Evolutionary conservation across 805 yeast species (phyloP).

Genomic region (Hagleromyces aurorensis): DNA sequence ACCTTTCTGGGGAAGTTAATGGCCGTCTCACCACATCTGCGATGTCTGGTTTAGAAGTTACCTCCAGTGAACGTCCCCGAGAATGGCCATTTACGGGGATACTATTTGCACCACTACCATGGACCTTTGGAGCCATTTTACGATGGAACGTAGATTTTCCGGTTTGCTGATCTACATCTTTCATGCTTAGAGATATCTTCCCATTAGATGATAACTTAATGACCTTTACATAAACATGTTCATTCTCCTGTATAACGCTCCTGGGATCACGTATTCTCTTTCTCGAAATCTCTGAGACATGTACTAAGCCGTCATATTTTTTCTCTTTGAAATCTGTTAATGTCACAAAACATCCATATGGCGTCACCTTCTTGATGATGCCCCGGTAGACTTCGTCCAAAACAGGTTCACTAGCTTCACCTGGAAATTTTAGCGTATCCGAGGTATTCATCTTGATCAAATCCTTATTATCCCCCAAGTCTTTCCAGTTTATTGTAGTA

Average conservation of each 20-base stretch:
- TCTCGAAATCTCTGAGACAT: conserved; percentile 56
- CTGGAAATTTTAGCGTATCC: conserved; percentile 14
- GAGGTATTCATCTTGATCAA: conserved; percentile 6
- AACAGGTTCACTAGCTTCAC: conserved; percentile 30
- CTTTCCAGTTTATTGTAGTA: conserved; percentile 15
- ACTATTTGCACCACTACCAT: conserved; percentile 3
- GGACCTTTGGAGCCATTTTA: conserved; percentile 3
- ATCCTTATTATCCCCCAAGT: conserved; percentile 11
- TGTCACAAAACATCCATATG: conserved; percentile 74
- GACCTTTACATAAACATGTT: conserved; percentile 60
- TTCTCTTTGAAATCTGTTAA: conserved; percentile 34
- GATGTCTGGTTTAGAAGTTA: conserved; percentile 7
- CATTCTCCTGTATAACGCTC: conserved; percentile 49
- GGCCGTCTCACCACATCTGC: conserved; percentile 31
- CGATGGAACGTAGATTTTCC: conserved; percentile 47
- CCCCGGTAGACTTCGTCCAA: conserved; percentile 53
- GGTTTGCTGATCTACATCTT: conserved; percentile 60
- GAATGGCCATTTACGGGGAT: conserved; percentile 1
- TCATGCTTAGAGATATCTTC: conserved; percentile 56
- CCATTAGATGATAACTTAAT: conserved; percentile 37
- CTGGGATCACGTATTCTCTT: conserved; percentile 47
- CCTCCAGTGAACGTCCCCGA: too few relatives aligned
- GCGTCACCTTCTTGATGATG: conserved; percentile 46
- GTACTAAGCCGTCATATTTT: conserved; percentile 57
- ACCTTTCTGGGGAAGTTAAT: conserved; percentile 76